phyloP scores from a whole-genome alignment of 371 early-diverging fungal genomes.

The Antonospora locustae region DNA sequence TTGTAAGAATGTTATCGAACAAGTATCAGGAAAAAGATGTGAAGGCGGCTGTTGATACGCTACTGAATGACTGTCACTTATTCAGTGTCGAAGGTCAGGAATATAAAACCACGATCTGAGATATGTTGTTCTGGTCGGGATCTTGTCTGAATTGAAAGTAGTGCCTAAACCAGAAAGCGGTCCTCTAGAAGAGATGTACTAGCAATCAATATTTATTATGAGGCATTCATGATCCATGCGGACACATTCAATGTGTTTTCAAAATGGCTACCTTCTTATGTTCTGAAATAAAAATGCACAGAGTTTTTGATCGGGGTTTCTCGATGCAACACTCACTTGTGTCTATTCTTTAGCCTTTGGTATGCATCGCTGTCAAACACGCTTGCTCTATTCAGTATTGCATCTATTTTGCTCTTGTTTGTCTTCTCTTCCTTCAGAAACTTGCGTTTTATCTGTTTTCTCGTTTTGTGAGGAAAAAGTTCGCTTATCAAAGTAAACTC shows the following conservation, averaged over 20 bases:
- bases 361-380: constrained; percentile 19
- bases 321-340: too few species aligned
- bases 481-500: constrained; percentile 51
- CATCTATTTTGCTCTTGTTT: constrained; percentile 25
- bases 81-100: constrained; percentile 23
- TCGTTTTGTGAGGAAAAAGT: constrained; percentile 44
- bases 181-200: too few species aligned
- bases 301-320: too few species aligned
- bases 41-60: constrained; percentile 26
- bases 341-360: constrained; percentile 7
- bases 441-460: constrained; percentile 49
- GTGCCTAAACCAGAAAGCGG: too few species aligned
- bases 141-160: too few species aligned
- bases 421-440: constrained; percentile 44
- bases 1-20: constrained; percentile 36
- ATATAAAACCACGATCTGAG: constrained; percentile 34
- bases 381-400: constrained; percentile 18
- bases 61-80: constrained; percentile 38
- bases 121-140: background rate
- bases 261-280: too few species aligned
- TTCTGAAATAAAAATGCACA: too few species aligned
- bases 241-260: too few species aligned
- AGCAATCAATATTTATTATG: too few species aligned
- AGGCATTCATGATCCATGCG: too few species aligned
- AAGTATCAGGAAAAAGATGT: constrained; percentile 35